These are phyloP conservation scores for Salix suchowensis DNA, from an alignment of 345 rosid species.

Conservation along the genomic window DNA sequence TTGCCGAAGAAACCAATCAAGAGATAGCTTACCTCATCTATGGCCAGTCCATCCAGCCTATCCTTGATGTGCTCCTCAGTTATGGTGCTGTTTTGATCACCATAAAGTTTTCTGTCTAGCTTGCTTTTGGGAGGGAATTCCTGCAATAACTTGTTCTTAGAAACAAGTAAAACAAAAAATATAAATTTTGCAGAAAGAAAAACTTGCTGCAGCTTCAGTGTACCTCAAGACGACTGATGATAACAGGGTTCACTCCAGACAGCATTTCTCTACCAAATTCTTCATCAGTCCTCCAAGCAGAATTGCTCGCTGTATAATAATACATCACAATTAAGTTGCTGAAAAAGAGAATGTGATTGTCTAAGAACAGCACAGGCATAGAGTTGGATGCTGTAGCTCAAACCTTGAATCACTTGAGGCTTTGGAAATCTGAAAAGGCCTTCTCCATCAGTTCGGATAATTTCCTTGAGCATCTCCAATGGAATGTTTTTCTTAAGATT, in stretches of 20 bases:
- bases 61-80: constrained; percentile 21
- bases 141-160: constrained; percentile 8
- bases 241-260: constrained; percentile 36
- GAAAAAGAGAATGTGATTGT: neutral
- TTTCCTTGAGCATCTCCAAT: constrained; percentile 33
- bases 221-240: constrained; percentile 32
- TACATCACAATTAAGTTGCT: neutral
- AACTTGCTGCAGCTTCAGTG: neutral
- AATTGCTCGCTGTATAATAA: constrained; percentile 21
- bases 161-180: neutral
- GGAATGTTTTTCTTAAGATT: constrained; percentile 27
- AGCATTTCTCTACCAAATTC: constrained; percentile 43
- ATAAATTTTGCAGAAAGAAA: neutral
- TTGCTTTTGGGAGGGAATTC: constrained; percentile 33
- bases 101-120: constrained; percentile 16
- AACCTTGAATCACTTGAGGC: constrained; percentile 43
- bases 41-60: constrained; percentile 19
- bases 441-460: constrained; percentile 34
- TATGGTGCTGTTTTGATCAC: constrained; percentile 29
- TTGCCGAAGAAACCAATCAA: neutral
- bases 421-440: constrained; percentile 28
- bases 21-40: constrained; percentile 12
- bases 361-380: neutral
- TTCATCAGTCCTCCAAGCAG: constrained; percentile 47
- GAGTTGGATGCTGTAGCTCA: neutral